phyloP scores from a whole-genome alignment of 73 alveolate species.

The Paraurostyla sp. region DNA sequence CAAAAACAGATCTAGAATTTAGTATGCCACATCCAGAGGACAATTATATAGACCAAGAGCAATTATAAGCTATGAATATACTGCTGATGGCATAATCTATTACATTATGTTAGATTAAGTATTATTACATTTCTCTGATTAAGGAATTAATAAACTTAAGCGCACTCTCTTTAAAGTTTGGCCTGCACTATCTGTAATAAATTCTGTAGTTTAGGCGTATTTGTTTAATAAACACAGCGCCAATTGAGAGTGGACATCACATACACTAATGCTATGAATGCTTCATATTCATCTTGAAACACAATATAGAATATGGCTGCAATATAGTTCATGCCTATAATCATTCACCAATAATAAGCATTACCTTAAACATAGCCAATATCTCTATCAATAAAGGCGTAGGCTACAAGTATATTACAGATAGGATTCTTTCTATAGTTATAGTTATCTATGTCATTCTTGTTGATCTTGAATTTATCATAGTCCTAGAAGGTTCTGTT shows the following conservation, averaged over 20 bases:
- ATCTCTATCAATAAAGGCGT: background rate
- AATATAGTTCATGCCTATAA: slow-evolving; percentile 4
- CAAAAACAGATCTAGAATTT: slow-evolving; percentile 29
- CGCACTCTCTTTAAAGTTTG: slow-evolving; percentile 12
- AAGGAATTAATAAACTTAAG: background rate
- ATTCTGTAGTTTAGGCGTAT: slow-evolving; percentile 43
- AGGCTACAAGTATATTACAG: slow-evolving; percentile 1
- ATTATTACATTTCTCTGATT: background rate
- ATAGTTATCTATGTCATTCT: background rate
- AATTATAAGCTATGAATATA: background rate
- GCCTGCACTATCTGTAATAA: background rate
- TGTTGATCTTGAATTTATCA: background rate
- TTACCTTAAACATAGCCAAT: slow-evolving; percentile 32
- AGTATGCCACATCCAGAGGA: background rate
- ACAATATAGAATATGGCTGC: slow-evolving; percentile 20
- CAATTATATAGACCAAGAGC: slow-evolving; percentile 27
- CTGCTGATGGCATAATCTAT: slow-evolving; percentile 15
- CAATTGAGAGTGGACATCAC: slow-evolving; percentile 50
- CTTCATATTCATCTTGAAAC: slow-evolving; percentile 30
- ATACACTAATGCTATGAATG: background rate
- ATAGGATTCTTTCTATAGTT: slow-evolving; percentile 13
- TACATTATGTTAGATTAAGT: background rate
- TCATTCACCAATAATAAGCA: background rate
- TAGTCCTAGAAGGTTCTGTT: background rate
- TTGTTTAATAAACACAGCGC: slow-evolving; percentile 7